Evolutionary conservation across 768 basidiomycete genomes (phyloP), one percentile per base, ranked within the genome.

Genomic region (Agrocybe praecox): DNA sequence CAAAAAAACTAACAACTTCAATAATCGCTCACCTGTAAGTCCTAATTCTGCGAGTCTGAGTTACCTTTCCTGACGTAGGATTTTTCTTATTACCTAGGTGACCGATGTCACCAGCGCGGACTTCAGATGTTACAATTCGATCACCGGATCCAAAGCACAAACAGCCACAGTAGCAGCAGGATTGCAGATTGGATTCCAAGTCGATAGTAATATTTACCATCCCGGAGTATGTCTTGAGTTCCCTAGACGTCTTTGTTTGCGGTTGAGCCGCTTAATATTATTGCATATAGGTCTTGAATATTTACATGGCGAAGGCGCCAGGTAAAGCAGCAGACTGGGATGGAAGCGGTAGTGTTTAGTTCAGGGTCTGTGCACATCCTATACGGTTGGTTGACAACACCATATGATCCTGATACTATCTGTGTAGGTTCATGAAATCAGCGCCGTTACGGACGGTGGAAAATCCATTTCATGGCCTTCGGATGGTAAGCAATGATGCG

Each of bases 271-370:
- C 12, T 40, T 4, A n/a, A 6, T 5, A 15, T 40, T 3, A 5
- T 40, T 43, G 18, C n/a, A 23, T 12, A 6, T 43, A 62, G 61
- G 61, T 62, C 33, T 44, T 61, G 22, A 65, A 65, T 23, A 56
- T 62, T n/a, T 65, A 65, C 34, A 62, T 65, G 64, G 64, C 64
- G 15, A 65, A 66, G 36, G 63, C 63, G 12, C 63, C 65, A 7
- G 36, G 36, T n/a, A 66, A 69, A 46, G 62, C 62, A 17, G 24
- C 60, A 2, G 49, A 47, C 12, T 81, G 72, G 49, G 76, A 73
- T 34, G 80, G 79, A 40, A 72, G 74, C 55, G 81, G 81, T 56
- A 56, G 62, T 19, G 79, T 80, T 18, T 81, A 80, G 81, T 81
- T 81, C 34, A 78, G 78, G 63, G 76, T 72, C 26, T 29, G 26